Base-by-base conservation (phyloP, 1,139 yeast species). In the Pichia sp. region DNA sequence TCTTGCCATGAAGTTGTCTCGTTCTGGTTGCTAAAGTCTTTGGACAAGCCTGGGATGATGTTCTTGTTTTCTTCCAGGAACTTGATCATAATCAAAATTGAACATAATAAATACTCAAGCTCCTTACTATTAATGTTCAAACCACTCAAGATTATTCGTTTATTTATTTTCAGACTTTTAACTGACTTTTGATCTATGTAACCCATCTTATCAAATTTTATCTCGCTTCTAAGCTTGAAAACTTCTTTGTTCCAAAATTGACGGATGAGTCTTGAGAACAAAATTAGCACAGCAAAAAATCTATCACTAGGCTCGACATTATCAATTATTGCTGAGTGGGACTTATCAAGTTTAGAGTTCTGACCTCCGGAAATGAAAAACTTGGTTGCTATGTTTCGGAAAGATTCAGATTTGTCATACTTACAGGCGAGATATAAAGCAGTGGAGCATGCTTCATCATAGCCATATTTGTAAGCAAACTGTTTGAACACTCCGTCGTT, bases 281-380 rank as follows among this genome's bases (percentile, higher is more conserved):
- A 79, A 47, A 90, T 78, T 19, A 95, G 85, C n/a, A 90, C 80
- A 51, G 97, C 98, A 69, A 90, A 93, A 64, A 92, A 90, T 61
- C 97, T 76, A 62, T 96, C 96, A 71, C 97, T 88, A 60, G 93
- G 77, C 40, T 89, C 81, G 8, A 93, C 96, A 65, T 86, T 85
- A 61, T 86, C 90, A 48, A 85, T 77, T 38, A 73, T 63, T 1
- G 71, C 68, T n/a, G 65, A 66, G 50, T 63, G 64, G 49, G 62
- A 66, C 58, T 61, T 76, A 73, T 50, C 74, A 53, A 80, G 69
- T 53, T 80, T 72, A 1, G 85, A 78, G 59, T 78, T 79, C 59
- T 77, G 76, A 16, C 86, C 85, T 53, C 82, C 80, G 2, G 80
- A 76, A 1, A 84, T 72, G 57, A 80, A 81, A 54, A 78, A 71